Percentiles rank a stretch among this genome's conserved stretches.
These are phyloP conservation scores for Curvularia sp. DNA, from an alignment of 2,329 filamentous ascomycete genomes.

Conservation along the genomic window DNA sequence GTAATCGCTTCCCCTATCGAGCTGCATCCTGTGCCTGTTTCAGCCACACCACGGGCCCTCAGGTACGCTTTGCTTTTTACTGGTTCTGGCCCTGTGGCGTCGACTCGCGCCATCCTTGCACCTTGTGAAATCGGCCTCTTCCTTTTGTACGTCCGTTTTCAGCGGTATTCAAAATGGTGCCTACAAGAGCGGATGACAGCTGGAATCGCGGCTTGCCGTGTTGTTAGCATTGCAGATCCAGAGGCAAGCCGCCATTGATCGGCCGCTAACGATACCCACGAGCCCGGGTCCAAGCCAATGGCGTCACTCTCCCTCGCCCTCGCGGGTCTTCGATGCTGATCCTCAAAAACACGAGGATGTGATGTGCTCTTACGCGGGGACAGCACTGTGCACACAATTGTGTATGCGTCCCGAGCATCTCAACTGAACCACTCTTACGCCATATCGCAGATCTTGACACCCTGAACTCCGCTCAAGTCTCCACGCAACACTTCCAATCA, in stretches of 20 bases:
- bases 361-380: neutral
- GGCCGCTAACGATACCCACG: constrained; percentile 10
- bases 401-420: neutral
- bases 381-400: constrained; percentile 4
- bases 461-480: neutral
- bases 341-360: neutral
- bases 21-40: constrained; percentile 12
- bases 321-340: constrained; percentile 2
- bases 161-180: neutral
- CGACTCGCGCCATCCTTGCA: neutral
- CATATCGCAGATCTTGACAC: constrained; percentile 3
- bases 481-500: constrained; percentile 16
- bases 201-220: constrained; percentile 1
- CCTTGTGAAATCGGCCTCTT: neutral
- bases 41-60: constrained; percentile 8
- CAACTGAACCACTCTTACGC: constrained; percentile 2
- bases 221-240: constrained; percentile 16
- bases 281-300: constrained; percentile 10
- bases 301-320: neutral
- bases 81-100: constrained; percentile 14
- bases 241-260: constrained; percentile 10
- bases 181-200: neutral
- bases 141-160: neutral
- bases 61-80: constrained; percentile 14
- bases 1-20: constrained; percentile 21